Conservation (phyloP, 495 filamentous ascomycete species). For the Lophiostoma macrostomum region DNA sequence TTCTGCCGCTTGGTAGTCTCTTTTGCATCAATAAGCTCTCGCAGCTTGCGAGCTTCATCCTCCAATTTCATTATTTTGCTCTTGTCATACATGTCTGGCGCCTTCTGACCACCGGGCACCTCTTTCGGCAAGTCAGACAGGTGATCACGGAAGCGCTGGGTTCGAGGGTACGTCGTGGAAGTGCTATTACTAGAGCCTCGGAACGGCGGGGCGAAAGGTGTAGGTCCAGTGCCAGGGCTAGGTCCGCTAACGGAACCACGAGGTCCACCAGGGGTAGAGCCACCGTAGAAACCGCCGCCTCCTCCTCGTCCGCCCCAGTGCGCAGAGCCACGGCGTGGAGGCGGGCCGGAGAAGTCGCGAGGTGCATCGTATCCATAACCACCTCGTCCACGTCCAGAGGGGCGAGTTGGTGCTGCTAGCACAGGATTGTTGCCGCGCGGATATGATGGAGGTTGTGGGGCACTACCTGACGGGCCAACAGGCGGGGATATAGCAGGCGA, state of each 20-base stretch:
- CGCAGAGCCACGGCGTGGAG: conserved; percentile 33
- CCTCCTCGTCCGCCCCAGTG: conserved; percentile 33
- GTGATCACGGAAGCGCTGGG: conserved; percentile 50
- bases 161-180: conserved; percentile 50
- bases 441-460: conserved; percentile 47
- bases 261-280: conserved; percentile 29
- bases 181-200: conserved; percentile 50
- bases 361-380: conserved; percentile 37
- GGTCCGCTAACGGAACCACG: conserved; percentile 14
- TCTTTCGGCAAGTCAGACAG: conserved; percentile 51
- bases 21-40: conserved; percentile 55
- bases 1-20: conserved; percentile 51
- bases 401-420: conserved; percentile 59
- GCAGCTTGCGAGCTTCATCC: conserved; percentile 53
- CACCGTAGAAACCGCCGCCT: conserved; percentile 12
- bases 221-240: too few species aligned
- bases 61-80: conserved; percentile 46
- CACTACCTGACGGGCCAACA: conserved; percentile 48
- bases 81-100: conserved; percentile 43
- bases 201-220: conserved; percentile 35
- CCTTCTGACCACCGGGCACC: conserved; percentile 55
- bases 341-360: conserved; percentile 31
- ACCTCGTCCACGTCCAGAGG: conserved; percentile 47
- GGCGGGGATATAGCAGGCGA: conserved; percentile 45
- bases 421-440: conserved; percentile 52